These are phyloP conservation scores for Trametes elegans DNA, from an alignment of 768 basidiomycete genomes.

Conservation along the genomic window DNA sequence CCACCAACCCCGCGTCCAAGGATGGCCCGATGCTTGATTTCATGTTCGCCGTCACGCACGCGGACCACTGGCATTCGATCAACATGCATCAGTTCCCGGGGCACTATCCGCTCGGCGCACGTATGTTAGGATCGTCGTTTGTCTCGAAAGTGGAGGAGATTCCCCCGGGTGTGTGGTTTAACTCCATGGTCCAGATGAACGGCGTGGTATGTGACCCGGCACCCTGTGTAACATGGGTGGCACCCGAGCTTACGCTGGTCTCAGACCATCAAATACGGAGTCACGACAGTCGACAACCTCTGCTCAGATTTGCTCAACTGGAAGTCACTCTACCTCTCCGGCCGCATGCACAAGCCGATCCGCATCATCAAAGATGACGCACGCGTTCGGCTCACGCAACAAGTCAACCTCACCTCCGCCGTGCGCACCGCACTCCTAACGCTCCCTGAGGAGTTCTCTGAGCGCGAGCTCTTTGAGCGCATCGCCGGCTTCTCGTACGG, in stretches of 20 bases:
- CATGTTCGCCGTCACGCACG: slow-evolving; percentile 92
- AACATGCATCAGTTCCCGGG: slow-evolving; percentile 90
- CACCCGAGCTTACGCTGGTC: neutral
- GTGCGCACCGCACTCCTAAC: slow-evolving; percentile 87
- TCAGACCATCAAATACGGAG: slow-evolving; percentile 94
- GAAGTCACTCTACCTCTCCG: slow-evolving; percentile 90
- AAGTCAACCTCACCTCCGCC: slow-evolving; percentile 91
- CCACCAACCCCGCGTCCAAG: slow-evolving; percentile 30
- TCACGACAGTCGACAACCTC: slow-evolving; percentile 87
- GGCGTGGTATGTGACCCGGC: slow-evolving; percentile 64
- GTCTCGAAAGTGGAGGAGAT: slow-evolving; percentile 76
- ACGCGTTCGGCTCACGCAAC: slow-evolving; percentile 86
- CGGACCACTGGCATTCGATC: slow-evolving; percentile 91
- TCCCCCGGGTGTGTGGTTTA: slow-evolving; percentile 93
- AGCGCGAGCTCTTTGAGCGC: slow-evolving; percentile 77
- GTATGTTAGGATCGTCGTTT: slow-evolving; percentile 78
- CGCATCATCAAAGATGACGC: slow-evolving; percentile 92
- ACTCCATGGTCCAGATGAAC: slow-evolving; percentile 80
- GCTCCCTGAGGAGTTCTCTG: slow-evolving; percentile 79
- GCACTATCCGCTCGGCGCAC: slow-evolving; percentile 89
- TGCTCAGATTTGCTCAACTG: slow-evolving; percentile 91
- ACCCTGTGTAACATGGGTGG: neutral
- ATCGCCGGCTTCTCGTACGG: slow-evolving; percentile 85
- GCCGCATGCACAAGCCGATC: slow-evolving; percentile 96
- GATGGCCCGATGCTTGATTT: slow-evolving; percentile 87